A percentile compares a stretch with the other conserved stretches of the same genome.
These are phyloP conservation scores for Bisporella sp. DNA, from an alignment of 2,329 filamentous ascomycete species.

Conservation along the genomic window DNA sequence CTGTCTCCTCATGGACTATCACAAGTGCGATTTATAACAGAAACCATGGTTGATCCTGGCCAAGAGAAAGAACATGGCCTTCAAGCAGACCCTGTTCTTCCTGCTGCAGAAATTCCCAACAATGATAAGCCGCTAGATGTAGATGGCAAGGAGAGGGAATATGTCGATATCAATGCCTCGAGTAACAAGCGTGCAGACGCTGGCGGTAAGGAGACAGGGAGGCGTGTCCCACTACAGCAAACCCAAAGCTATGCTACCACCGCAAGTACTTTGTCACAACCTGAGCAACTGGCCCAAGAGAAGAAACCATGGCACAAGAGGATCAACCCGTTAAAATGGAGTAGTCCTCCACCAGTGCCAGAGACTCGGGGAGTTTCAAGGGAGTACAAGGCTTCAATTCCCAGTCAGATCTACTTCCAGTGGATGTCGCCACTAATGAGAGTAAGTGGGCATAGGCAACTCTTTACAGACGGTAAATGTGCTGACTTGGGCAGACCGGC, in stretches of 20 bases:
- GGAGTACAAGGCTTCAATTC: constrained; percentile 66
- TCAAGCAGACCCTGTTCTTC: constrained; percentile 2
- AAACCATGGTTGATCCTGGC: background rate
- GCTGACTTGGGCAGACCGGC: constrained; percentile 51
- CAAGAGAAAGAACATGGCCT: constrained; percentile 2
- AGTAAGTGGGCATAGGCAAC: constrained; percentile 36
- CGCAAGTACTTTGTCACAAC: constrained; percentile 40
- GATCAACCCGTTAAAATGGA: constrained; percentile 56
- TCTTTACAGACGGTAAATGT: background rate
- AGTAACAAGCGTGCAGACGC: constrained; percentile 13
- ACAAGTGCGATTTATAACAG: too few species aligned
- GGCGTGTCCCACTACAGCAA: constrained; percentile 30
- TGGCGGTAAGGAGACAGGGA: constrained; percentile 12
- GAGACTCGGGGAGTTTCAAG: constrained; percentile 47
- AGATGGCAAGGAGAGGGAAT: constrained; percentile 22
- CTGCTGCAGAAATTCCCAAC: background rate
- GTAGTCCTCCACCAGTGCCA: constrained; percentile 47
- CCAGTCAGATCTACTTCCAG: constrained; percentile 73
- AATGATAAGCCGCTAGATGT: background rate
- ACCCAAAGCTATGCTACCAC: constrained; percentile 48
- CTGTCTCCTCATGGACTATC: too few species aligned
- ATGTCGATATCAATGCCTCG: constrained; percentile 16
- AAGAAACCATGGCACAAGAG: constrained; percentile 58
- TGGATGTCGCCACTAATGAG: constrained; percentile 89
- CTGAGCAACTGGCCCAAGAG: constrained; percentile 25